Evolutionary conservation across 2,329 filamentous ascomycete genomes (phyloP).

Genomic region (Emmonsiellopsis sp.): DNA sequence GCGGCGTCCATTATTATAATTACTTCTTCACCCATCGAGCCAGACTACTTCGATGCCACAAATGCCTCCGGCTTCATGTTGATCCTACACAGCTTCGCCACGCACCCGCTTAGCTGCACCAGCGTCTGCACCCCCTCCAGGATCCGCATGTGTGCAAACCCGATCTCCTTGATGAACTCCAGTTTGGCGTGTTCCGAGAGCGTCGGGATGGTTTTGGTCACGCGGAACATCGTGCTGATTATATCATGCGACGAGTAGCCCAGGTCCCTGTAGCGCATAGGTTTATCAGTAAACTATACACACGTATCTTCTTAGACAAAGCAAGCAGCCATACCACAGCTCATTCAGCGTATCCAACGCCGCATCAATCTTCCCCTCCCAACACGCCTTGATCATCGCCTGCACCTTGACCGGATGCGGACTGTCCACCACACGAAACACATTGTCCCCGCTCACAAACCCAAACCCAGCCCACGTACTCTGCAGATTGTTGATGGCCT

Average conservation of each 20-base stretch:
- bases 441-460: conserved; percentile 94
- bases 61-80: conserved; percentile 93
- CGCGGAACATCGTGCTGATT: conserved; percentile 97
- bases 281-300: neutral
- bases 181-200: conserved; percentile 91
- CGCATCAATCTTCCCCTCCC: conserved; percentile 80
- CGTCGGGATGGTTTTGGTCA: conserved; percentile 89
- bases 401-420: conserved; percentile 98
- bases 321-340: conserved; percentile 54
- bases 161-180: conserved; percentile 97
- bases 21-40: conserved; percentile 2
- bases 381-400: conserved; percentile 95
- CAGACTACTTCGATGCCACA: conserved; percentile 31
- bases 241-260: conserved; percentile 99
- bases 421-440: conserved; percentile 94
- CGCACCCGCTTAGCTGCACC: conserved; percentile 84
- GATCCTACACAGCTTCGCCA: conserved; percentile 83
- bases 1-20: too few species aligned
- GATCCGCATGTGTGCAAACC: conserved; percentile 98
- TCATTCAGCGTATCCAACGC: conserved; percentile 81
- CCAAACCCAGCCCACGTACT: conserved; percentile 89
- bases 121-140: conserved; percentile 95
- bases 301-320: neutral
- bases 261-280: conserved; percentile 47
- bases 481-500: conserved; percentile 97